A percentile compares a stretch with the other conserved stretches of the same genome.
Conservation (phyloP, 371 early-diverging fungal genomes). For the Mucor plumbeus region DNA sequence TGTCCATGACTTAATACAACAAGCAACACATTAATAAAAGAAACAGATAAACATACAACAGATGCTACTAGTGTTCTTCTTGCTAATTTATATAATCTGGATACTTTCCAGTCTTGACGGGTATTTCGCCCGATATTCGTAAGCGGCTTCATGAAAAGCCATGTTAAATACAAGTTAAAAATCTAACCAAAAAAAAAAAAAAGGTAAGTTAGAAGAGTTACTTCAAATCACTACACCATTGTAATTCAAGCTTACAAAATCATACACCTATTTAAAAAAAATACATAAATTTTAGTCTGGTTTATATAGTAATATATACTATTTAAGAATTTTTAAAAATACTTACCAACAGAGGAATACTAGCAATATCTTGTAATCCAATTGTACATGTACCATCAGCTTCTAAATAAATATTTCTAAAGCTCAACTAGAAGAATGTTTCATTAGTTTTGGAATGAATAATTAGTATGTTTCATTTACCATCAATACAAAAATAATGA, state of each 20-base stretch:
- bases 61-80: constrained; percentile 59
- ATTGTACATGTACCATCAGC: constrained; percentile 53
- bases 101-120: constrained; percentile 51
- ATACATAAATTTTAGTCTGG: neutral
- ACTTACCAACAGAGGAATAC: constrained; percentile 53
- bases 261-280: constrained; percentile 32
- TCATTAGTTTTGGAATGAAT: neutral
- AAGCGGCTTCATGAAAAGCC: constrained; percentile 54
- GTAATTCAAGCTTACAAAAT: constrained; percentile 40
- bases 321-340: neutral
- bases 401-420: constrained; percentile 47
- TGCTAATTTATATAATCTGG: constrained; percentile 52
- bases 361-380: constrained; percentile 55
- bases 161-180: constrained; percentile 54
- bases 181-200: constrained; percentile 28
- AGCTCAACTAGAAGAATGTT: constrained; percentile 14
- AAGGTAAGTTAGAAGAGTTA: neutral
- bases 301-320: neutral
- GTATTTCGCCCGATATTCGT: constrained; percentile 43
- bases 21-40: constrained; percentile 50
- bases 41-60: constrained; percentile 49
- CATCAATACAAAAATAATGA: constrained; percentile 51
- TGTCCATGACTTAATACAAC: constrained; percentile 54
- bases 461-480: constrained; percentile 17
- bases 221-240: no score